Conservation (phyloP, 345 rosid genomes). For the Durio zibethinus region DNA sequence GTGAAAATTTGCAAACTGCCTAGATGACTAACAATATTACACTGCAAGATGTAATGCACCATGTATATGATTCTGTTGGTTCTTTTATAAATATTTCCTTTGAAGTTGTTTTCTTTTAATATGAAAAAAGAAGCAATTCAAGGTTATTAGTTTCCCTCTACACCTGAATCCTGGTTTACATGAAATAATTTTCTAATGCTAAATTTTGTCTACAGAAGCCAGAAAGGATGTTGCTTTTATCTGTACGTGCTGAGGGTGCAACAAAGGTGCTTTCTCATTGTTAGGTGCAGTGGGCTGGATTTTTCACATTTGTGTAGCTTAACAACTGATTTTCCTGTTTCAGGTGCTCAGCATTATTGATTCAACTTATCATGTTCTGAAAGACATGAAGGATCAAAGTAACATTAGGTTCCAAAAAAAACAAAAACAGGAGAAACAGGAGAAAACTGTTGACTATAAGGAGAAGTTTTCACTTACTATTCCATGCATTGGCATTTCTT, state of each 20-base stretch:
- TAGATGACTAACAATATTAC: not conserved
- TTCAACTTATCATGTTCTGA: constrained; percentile 65
- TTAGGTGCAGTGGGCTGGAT: not conserved
- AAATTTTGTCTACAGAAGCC: constrained; percentile 62
- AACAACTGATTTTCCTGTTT: constrained; percentile 22
- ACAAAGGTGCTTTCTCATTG: constrained; percentile 56
- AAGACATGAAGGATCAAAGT: constrained; percentile 42
- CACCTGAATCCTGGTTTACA: constrained; percentile 15
- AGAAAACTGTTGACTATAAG: constrained; percentile 45
- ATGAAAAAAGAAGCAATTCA: not conserved
- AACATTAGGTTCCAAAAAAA: constrained; percentile 32
- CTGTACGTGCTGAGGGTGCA: constrained; percentile 75
- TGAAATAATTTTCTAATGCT: constrained; percentile 8
- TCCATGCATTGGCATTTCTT: constrained; percentile 69
- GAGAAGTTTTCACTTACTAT: constrained; percentile 63
- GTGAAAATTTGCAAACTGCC: not conserved
- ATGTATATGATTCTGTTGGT: not conserved
- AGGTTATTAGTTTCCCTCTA: constrained; percentile 10
- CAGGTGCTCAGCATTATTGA: constrained; percentile 83
- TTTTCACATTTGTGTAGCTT: constrained; percentile 6
- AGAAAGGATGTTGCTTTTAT: constrained; percentile 69
- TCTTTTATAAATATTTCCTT: not conserved
- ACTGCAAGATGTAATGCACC: not conserved
- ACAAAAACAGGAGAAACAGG: constrained; percentile 46
- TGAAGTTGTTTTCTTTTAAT: not conserved